A percentile compares a stretch with the other conserved stretches of the same genome.
Evolutionary conservation across 129 eudicot species (phyloP).

Genomic region (Tagetes patula): DNA sequence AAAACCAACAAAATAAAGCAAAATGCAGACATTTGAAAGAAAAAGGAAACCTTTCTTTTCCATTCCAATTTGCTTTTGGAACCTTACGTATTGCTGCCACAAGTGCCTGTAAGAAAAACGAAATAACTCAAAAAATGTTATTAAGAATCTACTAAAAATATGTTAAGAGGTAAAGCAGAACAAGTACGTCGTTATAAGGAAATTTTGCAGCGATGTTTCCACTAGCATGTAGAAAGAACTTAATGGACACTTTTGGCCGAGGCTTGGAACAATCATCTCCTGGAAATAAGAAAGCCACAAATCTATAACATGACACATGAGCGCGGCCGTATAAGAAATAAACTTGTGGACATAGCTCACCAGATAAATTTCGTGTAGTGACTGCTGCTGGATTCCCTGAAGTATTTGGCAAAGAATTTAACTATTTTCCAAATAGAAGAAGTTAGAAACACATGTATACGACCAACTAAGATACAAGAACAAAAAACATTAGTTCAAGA

Average conservation of each 20-base stretch:
- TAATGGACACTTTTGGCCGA: conserved; percentile 48
- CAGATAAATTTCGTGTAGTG: conserved; percentile 32
- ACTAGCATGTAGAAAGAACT: conserved; percentile 74
- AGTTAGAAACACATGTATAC: conserved; percentile 9
- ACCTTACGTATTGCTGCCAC: conserved; percentile 67
- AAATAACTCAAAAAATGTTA: background rate
- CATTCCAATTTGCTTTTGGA: conserved; percentile 81
- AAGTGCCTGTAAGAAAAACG: conserved; percentile 49
- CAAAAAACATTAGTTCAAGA: background rate
- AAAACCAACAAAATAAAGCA: background rate
- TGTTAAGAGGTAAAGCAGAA: conserved; percentile 11
- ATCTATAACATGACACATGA: background rate
- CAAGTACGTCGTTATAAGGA: conserved; percentile 62
- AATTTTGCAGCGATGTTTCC: conserved; percentile 89
- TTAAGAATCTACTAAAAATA: conserved; percentile 12
- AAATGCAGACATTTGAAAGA: conserved; percentile 15
- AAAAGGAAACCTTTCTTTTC: conserved; percentile 66
- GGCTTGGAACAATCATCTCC: conserved; percentile 53
- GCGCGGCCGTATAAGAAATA: conserved; percentile 9
- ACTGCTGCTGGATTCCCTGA: conserved; percentile 43
- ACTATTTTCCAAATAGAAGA: conserved; percentile 36
- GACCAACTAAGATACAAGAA: background rate
- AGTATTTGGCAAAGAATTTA: conserved; percentile 39
- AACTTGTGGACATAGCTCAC: conserved; percentile 40
- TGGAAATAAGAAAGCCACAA: conserved; percentile 13